Conservation (phyloP, 169 alveolate species). For the Plasmodium falciparum region DNA sequence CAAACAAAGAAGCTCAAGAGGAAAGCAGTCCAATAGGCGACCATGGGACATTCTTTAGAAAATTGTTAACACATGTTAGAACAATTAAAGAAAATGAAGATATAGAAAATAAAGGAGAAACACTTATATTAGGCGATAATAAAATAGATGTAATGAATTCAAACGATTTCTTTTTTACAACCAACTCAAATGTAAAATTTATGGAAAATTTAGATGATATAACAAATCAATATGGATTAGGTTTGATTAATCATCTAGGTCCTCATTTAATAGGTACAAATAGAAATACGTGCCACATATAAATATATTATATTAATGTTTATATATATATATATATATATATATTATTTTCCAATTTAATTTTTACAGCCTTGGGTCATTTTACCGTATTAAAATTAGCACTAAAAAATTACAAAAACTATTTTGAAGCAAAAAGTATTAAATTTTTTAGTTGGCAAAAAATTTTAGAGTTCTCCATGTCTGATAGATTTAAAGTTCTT, state of each 20-base stretch:
- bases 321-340: no score
- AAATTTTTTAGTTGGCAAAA: conserved; percentile 59
- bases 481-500: conserved; percentile 38
- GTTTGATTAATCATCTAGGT: conserved; percentile 3
- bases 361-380: conserved; percentile 36
- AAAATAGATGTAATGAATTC: background rate
- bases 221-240: conserved; percentile 15
- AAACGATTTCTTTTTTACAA: conserved; percentile 22
- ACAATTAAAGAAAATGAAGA: background rate
- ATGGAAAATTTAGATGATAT: conserved; percentile 2
- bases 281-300: no score
- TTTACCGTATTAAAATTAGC: conserved; percentile 25
- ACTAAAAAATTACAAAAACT: conserved; percentile 6
- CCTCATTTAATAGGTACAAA: conserved; percentile 18
- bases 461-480: conserved; percentile 12
- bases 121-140: background rate
- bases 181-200: background rate
- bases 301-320: no score
- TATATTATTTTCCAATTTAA: background rate
- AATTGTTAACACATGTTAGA: background rate
- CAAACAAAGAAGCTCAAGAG: background rate
- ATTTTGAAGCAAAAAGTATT: conserved; percentile 7
- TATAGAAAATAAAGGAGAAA: background rate
- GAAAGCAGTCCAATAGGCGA: background rate
- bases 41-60: background rate